Evolutionary conservation across 257 asterid genomes (phyloP).

Genomic region (Osmanthus fragrans): DNA sequence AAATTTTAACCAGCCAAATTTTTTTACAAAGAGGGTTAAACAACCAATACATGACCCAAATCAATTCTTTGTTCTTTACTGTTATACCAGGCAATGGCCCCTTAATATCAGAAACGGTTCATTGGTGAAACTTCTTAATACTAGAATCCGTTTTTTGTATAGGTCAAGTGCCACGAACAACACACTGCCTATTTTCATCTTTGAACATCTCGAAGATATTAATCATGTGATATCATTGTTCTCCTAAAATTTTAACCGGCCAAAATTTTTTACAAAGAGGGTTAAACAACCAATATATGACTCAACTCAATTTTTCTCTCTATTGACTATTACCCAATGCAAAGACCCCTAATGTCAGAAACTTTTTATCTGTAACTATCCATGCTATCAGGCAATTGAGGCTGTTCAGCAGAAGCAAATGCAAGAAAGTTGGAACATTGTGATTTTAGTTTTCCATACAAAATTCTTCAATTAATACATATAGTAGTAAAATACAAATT

Average conservation of each 20-base stretch:
- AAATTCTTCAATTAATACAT: background rate
- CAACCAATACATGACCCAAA: too few species aligned
- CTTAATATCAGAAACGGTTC: background rate
- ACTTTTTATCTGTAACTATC: background rate
- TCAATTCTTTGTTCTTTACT: background rate
- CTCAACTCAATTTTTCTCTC: background rate
- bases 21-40: too few species aligned
- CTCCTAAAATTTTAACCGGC: background rate
- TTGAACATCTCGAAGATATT: background rate
- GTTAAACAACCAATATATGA: background rate
- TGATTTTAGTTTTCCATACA: background rate
- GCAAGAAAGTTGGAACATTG: background rate
- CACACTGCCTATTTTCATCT: background rate
- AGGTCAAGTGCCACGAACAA: background rate
- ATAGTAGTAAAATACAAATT: background rate
- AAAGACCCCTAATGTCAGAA: background rate
- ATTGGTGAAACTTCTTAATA: background rate
- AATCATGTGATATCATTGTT: background rate
- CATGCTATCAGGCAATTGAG: background rate
- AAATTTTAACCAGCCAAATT: background rate
- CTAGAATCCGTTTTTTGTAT: background rate
- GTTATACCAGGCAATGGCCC: background rate
- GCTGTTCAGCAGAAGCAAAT: background rate
- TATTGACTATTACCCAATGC: background rate
- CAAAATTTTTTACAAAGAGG: background rate